A percentile compares a stretch with the other conserved stretches of the same genome.
Evolutionary conservation across 192 early-diverging fungal species (phyloP).

Genomic region (Coemansia sp.): DNA sequence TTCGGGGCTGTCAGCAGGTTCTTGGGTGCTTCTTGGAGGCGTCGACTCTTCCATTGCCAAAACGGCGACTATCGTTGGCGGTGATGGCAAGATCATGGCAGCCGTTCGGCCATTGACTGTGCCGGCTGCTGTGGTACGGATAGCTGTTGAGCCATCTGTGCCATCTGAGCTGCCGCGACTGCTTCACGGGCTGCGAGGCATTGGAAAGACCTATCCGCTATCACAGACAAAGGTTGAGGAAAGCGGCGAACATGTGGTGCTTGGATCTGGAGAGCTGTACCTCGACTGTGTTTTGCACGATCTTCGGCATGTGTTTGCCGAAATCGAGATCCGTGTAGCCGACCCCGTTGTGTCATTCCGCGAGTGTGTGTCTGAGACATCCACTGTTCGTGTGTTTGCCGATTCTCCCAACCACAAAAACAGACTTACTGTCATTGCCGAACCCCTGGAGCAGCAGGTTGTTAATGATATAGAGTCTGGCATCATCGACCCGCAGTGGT

Average conservation of each 20-base stretch:
- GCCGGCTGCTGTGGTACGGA: constrained; percentile 84
- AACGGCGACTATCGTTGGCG: constrained; percentile 87
- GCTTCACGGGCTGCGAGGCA: constrained; percentile 94
- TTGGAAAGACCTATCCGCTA: constrained; percentile 94
- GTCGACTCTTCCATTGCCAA: constrained; percentile 91
- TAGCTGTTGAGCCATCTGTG: constrained; percentile 96
- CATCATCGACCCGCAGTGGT: constrained; percentile 71
- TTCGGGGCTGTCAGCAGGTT: constrained; percentile 75
- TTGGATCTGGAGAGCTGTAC: constrained; percentile 95
- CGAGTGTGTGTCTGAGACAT: constrained; percentile 94
- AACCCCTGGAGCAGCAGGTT: constrained; percentile 88
- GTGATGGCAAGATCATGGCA: constrained; percentile 57
- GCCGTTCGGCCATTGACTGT: constrained; percentile 86
- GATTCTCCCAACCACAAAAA: constrained; percentile 99
- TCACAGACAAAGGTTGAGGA: constrained; percentile 91
- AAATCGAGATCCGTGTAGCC: constrained; percentile 97
- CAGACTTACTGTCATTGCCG: constrained; percentile 93
- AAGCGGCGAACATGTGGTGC: constrained; percentile 92
- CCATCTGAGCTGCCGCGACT: constrained; percentile 97
- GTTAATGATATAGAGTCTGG: constrained; percentile 89
- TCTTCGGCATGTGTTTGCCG: constrained; percentile 86
- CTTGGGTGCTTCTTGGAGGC: constrained; percentile 89
- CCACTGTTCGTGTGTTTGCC: constrained; percentile 91
- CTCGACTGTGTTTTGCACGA: constrained; percentile 97
- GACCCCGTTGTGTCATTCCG: constrained; percentile 96